Evolutionary conservation across 75 land plant genomes (phyloP).

Genomic region (Chamaecyparis obtusa): DNA sequence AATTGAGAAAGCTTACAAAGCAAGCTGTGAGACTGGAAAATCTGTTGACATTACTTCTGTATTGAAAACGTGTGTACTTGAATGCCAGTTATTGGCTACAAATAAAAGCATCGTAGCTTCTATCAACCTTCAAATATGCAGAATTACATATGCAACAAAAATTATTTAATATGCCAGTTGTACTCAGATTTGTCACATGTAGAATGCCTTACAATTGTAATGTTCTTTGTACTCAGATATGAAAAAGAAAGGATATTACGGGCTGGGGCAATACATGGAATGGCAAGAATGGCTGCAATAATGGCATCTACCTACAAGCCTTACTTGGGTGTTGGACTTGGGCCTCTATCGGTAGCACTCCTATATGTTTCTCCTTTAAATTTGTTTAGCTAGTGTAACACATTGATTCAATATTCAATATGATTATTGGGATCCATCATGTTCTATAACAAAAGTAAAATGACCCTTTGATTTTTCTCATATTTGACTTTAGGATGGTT

Average conservation of each 20-base stretch:
- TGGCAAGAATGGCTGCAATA: conserved; percentile 60
- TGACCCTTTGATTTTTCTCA: not conserved
- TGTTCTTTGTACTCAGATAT: conserved; percentile 23
- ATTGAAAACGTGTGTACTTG: conserved; percentile 22
- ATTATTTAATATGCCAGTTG: not conserved
- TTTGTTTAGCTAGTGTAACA: not conserved
- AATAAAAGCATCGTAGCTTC: not conserved
- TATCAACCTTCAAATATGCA: not conserved
- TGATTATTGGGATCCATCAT: not conserved
- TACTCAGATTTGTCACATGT: not conserved
- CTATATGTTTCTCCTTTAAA: not conserved
- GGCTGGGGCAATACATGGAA: conserved; percentile 44
- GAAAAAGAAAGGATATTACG: conserved; percentile 38
- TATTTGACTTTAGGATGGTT: not conserved
- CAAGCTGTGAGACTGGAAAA: conserved; percentile 10
- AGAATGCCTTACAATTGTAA: not conserved
- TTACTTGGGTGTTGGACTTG: conserved; percentile 47
- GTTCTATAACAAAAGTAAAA: not conserved
- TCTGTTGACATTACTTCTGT: conserved; percentile 29
- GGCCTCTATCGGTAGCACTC: conserved; percentile 42
- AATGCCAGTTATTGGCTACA: not conserved
- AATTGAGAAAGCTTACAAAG: conserved; percentile 33
- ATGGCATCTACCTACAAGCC: conserved; percentile 60
- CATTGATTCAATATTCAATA: not conserved
- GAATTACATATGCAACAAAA: not conserved